Conservation (phyloP, 202 grass and related monocot genomes). For the Cymbopogon flexuosus region DNA sequence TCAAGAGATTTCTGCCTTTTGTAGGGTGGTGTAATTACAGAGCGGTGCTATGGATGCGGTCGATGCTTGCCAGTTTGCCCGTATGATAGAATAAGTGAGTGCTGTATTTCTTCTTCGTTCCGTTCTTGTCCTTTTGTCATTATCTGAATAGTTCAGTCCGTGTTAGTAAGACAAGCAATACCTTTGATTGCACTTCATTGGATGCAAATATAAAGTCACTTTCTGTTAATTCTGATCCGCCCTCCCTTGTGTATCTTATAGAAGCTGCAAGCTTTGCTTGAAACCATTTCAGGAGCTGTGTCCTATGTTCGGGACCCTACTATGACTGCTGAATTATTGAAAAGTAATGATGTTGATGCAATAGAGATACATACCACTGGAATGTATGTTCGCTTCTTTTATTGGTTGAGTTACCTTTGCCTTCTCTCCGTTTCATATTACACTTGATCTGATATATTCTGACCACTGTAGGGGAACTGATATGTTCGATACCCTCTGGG, state of each 20-base stretch:
- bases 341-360: constrained; percentile 73
- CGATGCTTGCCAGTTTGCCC: constrained; percentile 80
- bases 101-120: constrained; percentile 1
- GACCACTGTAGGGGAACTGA: constrained; percentile 54
- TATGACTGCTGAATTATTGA: constrained; percentile 61
- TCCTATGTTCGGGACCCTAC: constrained; percentile 76
- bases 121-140: not conserved
- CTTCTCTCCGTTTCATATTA: not conserved
- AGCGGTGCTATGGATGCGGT: constrained; percentile 82
- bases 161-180: not conserved
- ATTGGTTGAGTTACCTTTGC: not conserved
- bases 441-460: constrained; percentile 13
- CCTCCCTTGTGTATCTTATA: constrained; percentile 36
- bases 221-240: constrained; percentile 27
- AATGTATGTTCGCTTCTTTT: constrained; percentile 43
- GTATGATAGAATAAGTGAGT: constrained; percentile 88
- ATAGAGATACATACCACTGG: constrained; percentile 91
- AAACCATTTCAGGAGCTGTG: constrained; percentile 64
- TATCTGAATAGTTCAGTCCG: not conserved
- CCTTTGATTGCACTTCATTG: not conserved
- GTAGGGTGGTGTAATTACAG: constrained; percentile 70
- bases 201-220: not conserved
- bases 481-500: constrained; percentile 75
- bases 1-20: constrained; percentile 5
- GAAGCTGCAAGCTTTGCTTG: constrained; percentile 41